Percentiles rank a stretch among this genome's conserved stretches.
Evolutionary conservation across 768 basidiomycete genomes (phyloP).

Genomic region (Boletales sp.): DNA sequence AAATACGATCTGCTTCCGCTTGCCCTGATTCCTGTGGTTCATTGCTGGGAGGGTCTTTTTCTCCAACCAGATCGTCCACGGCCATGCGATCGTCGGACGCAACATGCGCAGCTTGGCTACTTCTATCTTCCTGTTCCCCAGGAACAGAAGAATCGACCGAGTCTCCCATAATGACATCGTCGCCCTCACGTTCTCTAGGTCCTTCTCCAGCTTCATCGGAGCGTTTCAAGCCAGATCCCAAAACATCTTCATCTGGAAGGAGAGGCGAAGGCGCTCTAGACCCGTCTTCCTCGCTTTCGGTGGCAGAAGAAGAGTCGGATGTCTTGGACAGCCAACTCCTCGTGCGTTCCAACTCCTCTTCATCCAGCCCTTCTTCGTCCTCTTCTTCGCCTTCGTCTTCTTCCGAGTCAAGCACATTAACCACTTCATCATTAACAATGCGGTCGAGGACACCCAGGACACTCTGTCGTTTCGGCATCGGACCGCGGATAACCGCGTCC

Average conservation of each 20-base stretch:
- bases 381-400: conserved; percentile 42
- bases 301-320: conserved; percentile 27
- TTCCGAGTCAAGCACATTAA: conserved; percentile 35
- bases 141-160: background rate
- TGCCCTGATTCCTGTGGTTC: background rate
- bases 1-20: conserved; percentile 18
- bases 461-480: conserved; percentile 22
- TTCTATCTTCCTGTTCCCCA: conserved; percentile 2
- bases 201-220: background rate
- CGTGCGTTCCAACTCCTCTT: conserved; percentile 30
- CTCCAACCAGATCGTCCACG: conserved; percentile 5
- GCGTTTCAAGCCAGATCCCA: conserved; percentile 24
- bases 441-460: conserved; percentile 27
- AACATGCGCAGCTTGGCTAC: conserved; percentile 18
- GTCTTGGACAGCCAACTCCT: conserved; percentile 31
- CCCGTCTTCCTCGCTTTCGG: conserved; percentile 34
- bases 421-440: conserved; percentile 27
- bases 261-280: conserved; percentile 14
- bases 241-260: conserved; percentile 27
- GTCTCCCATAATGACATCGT: conserved; percentile 9
- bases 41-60: background rate
- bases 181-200: background rate
- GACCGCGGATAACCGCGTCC: conserved; percentile 43
- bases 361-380: conserved; percentile 26
- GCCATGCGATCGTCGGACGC: conserved; percentile 18